Percentiles rank a stretch among this genome's conserved stretches.
phyloP scores from a whole-genome alignment of 768 basidiomycete species.

The Gymnopilus junonius region DNA sequence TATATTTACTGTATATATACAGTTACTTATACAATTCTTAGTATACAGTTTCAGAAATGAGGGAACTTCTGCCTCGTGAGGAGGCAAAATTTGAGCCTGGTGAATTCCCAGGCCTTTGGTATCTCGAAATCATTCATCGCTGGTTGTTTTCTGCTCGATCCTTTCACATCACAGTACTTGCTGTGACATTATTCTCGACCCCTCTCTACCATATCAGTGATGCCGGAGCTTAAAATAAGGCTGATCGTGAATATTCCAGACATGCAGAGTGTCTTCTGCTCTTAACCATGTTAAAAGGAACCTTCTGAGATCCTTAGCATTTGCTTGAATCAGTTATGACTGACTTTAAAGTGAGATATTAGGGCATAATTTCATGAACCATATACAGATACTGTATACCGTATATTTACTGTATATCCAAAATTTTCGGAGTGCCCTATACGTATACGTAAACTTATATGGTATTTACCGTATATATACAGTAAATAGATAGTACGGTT shows the following conservation, averaged over 20 bases:
- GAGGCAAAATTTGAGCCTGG: neutral
- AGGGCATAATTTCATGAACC: neutral
- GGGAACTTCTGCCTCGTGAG: neutral
- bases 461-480: no score
- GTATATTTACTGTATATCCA: neutral
- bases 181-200: no score
- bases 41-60: neutral
- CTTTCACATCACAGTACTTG: no score
- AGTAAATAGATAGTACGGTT: slow-evolving; percentile 21
- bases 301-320: neutral
- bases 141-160: no score
- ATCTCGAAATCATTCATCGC: neutral
- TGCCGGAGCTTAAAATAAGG: no score
- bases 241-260: no score
- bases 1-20: no score
- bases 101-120: no score
- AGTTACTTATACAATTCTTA: neutral
- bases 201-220: no score
- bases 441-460: slow-evolving; percentile 19
- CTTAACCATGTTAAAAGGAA: no score
- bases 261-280: no score
- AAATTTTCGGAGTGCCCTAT: neutral
- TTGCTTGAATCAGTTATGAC: neutral
- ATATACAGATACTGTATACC: neutral
- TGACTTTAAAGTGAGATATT: neutral